phyloP scores from a whole-genome alignment of 2,329 filamentous ascomycete species.

The Gnomoniopsis smithogilvyi region DNA sequence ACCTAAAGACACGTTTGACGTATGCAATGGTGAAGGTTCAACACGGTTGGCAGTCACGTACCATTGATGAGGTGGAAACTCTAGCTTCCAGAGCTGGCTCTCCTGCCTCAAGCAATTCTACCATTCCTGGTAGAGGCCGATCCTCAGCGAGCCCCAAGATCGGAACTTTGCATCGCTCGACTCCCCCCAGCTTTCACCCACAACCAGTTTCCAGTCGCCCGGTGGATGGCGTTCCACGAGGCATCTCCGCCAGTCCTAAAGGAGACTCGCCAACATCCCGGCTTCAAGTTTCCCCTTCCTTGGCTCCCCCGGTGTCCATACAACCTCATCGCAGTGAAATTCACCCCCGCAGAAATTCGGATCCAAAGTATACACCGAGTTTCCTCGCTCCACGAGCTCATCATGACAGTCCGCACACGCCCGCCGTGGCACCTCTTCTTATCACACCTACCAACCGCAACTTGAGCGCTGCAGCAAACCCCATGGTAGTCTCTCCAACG shows the following conservation, averaged over 20 bases:
- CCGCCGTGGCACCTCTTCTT: conserved; percentile 37
- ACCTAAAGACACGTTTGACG: conserved; percentile 78
- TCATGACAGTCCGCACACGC: conserved; percentile 34
- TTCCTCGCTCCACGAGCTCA: conserved; percentile 45
- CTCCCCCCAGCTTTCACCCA: conserved; percentile 31
- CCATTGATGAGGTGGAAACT: conserved; percentile 74
- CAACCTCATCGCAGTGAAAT: conserved; percentile 43
- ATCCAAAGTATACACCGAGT: conserved; percentile 45
- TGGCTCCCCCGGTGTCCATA: conserved; percentile 54
- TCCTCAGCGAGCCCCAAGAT: conserved; percentile 55
- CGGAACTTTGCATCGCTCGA: neutral
- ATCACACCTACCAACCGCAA: conserved; percentile 31
- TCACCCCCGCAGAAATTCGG: conserved; percentile 49
- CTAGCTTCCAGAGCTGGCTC: conserved; percentile 67
- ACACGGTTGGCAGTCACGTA: conserved; percentile 79
- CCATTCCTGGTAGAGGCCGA: conserved; percentile 48
- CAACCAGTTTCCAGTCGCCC: conserved; percentile 19
- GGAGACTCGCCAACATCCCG: neutral
- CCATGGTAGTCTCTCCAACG: conserved; percentile 64
- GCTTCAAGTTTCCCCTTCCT: conserved; percentile 23
- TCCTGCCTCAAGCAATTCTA: conserved; percentile 56
- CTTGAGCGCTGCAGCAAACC: conserved; percentile 39
- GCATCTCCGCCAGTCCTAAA: conserved; percentile 34
- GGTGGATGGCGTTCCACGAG: neutral
- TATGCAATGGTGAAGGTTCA: conserved; percentile 95